These are phyloP conservation scores for Lachancea waltii DNA, from an alignment of 805 yeast species.

Conservation along the genomic window DNA sequence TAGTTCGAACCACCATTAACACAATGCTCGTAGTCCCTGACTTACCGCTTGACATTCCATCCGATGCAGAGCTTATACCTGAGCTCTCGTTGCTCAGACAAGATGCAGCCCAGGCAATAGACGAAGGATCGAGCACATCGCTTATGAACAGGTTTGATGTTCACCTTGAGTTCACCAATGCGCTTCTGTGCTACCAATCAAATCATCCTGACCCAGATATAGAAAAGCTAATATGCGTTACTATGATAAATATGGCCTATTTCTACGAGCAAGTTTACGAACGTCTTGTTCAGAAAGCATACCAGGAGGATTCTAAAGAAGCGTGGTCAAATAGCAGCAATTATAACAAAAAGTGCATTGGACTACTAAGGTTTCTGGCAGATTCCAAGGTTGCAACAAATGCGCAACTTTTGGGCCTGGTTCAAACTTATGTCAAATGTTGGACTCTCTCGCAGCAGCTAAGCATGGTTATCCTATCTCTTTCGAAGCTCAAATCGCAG, in stretches of 20 bases:
- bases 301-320: constrained; percentile 13
- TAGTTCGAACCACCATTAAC: neutral
- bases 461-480: constrained; percentile 26
- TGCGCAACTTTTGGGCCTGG: constrained; percentile 2
- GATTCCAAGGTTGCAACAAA: constrained; percentile 1
- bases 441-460: constrained; percentile 24
- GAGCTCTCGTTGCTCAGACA: constrained; percentile 4
- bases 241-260: constrained; percentile 18
- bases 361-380: constrained; percentile 17
- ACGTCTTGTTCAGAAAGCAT: constrained; percentile 26
- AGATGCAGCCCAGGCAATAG: constrained; percentile 3
- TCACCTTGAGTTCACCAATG: constrained; percentile 8
- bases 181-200: constrained; percentile 5
- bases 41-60: constrained; percentile 4
- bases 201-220: neutral
- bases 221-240: constrained; percentile 9
- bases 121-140: constrained; percentile 1
- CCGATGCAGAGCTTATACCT: constrained; percentile 2
- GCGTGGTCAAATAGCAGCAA: constrained; percentile 28
- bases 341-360: constrained; percentile 25
- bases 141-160: constrained; percentile 9
- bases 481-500: constrained; percentile 25
- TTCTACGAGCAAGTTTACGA: constrained; percentile 18
- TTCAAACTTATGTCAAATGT: constrained; percentile 5
- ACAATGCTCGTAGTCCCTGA: constrained; percentile 1